Conservation (phyloP, 306 rosid genomes). For the Mucuna pruriens region DNA sequence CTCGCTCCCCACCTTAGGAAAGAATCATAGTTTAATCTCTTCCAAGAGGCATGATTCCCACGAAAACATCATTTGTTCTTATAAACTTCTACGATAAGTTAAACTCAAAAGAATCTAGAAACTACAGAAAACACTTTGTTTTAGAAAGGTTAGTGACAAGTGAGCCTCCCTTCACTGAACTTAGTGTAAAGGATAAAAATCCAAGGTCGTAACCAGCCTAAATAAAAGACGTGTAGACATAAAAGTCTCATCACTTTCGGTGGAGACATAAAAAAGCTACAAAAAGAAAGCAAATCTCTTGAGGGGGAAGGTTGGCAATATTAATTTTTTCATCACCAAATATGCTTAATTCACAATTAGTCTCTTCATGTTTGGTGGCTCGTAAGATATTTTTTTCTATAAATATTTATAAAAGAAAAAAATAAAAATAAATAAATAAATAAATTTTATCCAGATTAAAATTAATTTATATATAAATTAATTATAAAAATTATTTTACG, state of each 20-base stretch:
- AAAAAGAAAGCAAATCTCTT: background rate
- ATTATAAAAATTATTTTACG: too few relatives aligned
- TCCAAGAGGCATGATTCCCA: background rate
- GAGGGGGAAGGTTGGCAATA: conserved; percentile 44
- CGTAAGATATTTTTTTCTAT: too few relatives aligned
- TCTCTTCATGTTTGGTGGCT: conserved; percentile 27
- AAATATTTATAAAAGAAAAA: too few relatives aligned
- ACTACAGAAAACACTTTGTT: background rate
- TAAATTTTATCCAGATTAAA: too few relatives aligned
- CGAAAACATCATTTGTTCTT: conserved; percentile 17
- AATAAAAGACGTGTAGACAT: conserved; percentile 28
- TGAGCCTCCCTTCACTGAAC: background rate
- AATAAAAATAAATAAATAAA: too few relatives aligned
- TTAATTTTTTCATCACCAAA: conserved; percentile 6
- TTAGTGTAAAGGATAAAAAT: background rate
- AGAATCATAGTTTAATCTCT: background rate
- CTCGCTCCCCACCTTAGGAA: background rate
- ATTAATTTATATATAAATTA: too few relatives aligned
- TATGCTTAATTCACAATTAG: conserved; percentile 23
- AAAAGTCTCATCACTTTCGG: conserved; percentile 24
- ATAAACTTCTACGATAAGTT: background rate
- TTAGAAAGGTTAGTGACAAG: background rate
- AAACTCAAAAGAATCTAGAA: background rate
- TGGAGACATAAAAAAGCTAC: conserved; percentile 30
- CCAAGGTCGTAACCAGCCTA: background rate